Conservation (phyloP, 768 basidiomycete species). For the Kwoniella bestiolae region DNA sequence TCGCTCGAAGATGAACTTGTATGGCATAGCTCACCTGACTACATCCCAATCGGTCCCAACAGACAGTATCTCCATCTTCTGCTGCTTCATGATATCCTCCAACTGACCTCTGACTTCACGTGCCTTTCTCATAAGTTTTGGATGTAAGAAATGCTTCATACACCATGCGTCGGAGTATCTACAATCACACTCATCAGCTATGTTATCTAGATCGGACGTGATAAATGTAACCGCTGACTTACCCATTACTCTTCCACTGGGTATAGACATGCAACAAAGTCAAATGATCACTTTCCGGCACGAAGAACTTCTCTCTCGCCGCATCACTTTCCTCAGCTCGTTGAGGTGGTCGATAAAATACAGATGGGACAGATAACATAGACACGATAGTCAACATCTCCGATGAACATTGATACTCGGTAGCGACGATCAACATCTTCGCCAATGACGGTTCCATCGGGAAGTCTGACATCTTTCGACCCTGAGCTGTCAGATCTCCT, state of each 20-base stretch:
- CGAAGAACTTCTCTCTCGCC: slow-evolving; percentile 96
- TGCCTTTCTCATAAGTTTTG: slow-evolving; percentile 90
- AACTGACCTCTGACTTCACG: slow-evolving; percentile 93
- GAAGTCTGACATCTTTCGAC: slow-evolving; percentile 98
- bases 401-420: slow-evolving; percentile 87
- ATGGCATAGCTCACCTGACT: slow-evolving; percentile 63
- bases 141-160: slow-evolving; percentile 93
- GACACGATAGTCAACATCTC: slow-evolving; percentile 99
- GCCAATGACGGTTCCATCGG: slow-evolving; percentile 99
- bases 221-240: slow-evolving; percentile 48
- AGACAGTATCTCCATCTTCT: slow-evolving; percentile 91
- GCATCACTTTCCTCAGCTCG: slow-evolving; percentile 97
- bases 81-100: slow-evolving; percentile 99
- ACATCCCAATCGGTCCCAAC: slow-evolving; percentile 95
- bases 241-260: slow-evolving; percentile 98
- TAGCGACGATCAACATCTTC: slow-evolving; percentile 96
- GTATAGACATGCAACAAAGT: slow-evolving; percentile 94
- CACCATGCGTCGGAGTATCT: slow-evolving; percentile 95
- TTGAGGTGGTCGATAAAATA: slow-evolving; percentile 97
- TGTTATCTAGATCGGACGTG: not conserved
- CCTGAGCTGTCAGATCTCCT: slow-evolving; percentile 89
- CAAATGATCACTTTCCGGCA: slow-evolving; percentile 96
- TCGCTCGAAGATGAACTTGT: not conserved
- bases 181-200: slow-evolving; percentile 20
- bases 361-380: slow-evolving; percentile 96